Conservation (phyloP, 352 stramenopile species). For the Phytophthora foliorum region DNA sequence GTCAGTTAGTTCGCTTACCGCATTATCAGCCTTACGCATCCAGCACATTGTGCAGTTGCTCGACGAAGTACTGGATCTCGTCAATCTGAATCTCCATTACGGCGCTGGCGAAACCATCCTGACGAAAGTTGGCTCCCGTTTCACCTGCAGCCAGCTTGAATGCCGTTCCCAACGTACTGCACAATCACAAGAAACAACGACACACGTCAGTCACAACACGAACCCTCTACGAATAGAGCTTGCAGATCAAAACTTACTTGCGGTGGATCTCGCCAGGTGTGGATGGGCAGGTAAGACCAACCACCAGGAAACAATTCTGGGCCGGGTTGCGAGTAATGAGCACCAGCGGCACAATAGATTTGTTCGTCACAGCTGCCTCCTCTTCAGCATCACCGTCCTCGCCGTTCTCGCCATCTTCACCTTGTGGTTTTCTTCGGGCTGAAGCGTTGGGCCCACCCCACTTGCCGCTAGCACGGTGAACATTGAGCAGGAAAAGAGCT, state of each 20-base stretch:
- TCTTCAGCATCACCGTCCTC: constrained; percentile 49
- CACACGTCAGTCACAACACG: constrained; percentile 9
- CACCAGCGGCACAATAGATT: constrained; percentile 79
- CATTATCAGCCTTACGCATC: constrained; percentile 66
- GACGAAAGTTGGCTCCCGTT: constrained; percentile 93
- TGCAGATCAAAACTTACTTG: constrained; percentile 62
- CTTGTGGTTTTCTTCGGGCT: constrained; percentile 32
- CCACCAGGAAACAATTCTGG: constrained; percentile 94
- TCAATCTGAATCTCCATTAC: constrained; percentile 96
- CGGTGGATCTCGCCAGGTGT: constrained; percentile 89
- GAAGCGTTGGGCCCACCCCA: constrained; percentile 72
- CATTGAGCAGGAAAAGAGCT: constrained; percentile 95
- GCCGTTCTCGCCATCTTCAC: constrained; percentile 39
- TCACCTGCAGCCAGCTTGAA: constrained; percentile 95
- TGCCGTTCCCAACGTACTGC: constrained; percentile 91
- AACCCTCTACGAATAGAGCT: not conserved
- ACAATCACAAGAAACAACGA: constrained; percentile 18
- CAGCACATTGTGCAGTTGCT: constrained; percentile 95
- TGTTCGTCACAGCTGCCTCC: constrained; percentile 42
- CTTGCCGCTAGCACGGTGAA: constrained; percentile 96
- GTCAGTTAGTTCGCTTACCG: constrained; percentile 21
- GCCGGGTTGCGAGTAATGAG: constrained; percentile 90
- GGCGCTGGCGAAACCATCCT: constrained; percentile 97
- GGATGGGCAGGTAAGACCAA: constrained; percentile 95
- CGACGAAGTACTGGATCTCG: constrained; percentile 96